Percentiles rank a stretch among this genome's conserved stretches.
Evolutionary conservation across 805 yeast genomes (phyloP).

Genomic region (Ogataea kodamae): DNA sequence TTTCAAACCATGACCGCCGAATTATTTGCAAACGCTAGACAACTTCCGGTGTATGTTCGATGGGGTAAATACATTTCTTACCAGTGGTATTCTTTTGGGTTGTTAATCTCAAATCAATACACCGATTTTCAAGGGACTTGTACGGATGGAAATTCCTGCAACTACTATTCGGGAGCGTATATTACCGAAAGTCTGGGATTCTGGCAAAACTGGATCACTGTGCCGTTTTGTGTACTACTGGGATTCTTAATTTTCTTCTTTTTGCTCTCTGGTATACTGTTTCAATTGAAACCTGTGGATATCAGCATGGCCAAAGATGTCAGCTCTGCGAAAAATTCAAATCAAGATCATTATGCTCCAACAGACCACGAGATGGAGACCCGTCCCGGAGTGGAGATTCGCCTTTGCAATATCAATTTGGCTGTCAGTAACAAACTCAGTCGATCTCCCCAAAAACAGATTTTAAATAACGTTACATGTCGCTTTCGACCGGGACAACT

Average conservation of each 20-base stretch:
- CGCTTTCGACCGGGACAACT: slow-evolving; percentile 51
- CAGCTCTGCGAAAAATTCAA: slow-evolving; percentile 10
- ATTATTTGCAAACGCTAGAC: slow-evolving; percentile 66
- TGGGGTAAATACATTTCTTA: slow-evolving; percentile 80
- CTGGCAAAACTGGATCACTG: slow-evolving; percentile 57
- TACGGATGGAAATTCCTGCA: slow-evolving; percentile 40
- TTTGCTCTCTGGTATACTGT: slow-evolving; percentile 42
- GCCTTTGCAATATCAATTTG: slow-evolving; percentile 21
- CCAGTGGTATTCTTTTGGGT: slow-evolving; percentile 78
- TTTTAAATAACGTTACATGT: slow-evolving; percentile 48
- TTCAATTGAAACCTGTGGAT: slow-evolving; percentile 49
- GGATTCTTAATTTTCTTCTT: slow-evolving; percentile 59
- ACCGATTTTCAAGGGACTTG: slow-evolving; percentile 60
- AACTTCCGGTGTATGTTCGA: slow-evolving; percentile 80
- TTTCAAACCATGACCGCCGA: slow-evolving; percentile 79
- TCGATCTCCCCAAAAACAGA: slow-evolving; percentile 28
- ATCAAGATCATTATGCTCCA: background rate
- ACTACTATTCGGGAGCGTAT: slow-evolving; percentile 51
- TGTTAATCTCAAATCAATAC: slow-evolving; percentile 60
- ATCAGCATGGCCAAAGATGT: slow-evolving; percentile 44
- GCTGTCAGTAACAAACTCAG: slow-evolving; percentile 23
- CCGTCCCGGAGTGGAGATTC: slow-evolving; percentile 16
- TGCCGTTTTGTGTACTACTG: slow-evolving; percentile 58
- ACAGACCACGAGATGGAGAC: background rate
- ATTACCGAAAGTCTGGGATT: slow-evolving; percentile 58